Conservation (phyloP, 345 rosid species). For the Cardamine resedifolia region DNA sequence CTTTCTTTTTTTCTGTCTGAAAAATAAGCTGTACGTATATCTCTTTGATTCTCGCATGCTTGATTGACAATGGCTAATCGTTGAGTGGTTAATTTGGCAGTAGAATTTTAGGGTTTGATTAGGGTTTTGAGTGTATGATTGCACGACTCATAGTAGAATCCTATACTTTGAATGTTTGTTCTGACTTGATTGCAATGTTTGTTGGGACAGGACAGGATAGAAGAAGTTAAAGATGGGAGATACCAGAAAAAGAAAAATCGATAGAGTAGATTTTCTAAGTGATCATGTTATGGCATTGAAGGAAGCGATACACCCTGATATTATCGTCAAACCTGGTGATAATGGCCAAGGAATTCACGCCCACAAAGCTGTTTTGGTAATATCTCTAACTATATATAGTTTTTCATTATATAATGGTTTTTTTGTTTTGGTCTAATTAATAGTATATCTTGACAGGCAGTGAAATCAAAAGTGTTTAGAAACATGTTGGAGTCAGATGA, state of each 20-base stretch:
- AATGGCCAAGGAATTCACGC: background rate
- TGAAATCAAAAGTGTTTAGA: constrained; percentile 18
- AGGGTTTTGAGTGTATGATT: no score
- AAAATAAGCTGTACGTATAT: background rate
- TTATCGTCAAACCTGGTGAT: constrained; percentile 13
- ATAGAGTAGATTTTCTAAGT: constrained; percentile 4
- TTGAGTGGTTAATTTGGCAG: background rate
- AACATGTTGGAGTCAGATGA: constrained; percentile 17
- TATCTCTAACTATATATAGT: background rate
- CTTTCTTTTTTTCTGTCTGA: no score
- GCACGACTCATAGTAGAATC: no score
- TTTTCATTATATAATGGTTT: no score
- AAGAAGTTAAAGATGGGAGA: background rate
- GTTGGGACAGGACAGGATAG: background rate
- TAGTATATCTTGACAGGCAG: background rate
- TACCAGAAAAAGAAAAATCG: background rate
- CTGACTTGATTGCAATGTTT: background rate
- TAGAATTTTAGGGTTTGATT: no score
- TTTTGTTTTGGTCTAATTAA: no score
- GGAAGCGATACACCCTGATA: background rate
- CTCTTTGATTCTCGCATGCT: background rate
- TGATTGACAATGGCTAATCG: background rate
- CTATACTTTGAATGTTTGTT: background rate
- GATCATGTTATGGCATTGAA: constrained; percentile 1
- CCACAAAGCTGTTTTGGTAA: constrained; percentile 18